Base-by-base conservation (phyloP, 306 rosid species). In the Ceratonia siliqua region DNA sequence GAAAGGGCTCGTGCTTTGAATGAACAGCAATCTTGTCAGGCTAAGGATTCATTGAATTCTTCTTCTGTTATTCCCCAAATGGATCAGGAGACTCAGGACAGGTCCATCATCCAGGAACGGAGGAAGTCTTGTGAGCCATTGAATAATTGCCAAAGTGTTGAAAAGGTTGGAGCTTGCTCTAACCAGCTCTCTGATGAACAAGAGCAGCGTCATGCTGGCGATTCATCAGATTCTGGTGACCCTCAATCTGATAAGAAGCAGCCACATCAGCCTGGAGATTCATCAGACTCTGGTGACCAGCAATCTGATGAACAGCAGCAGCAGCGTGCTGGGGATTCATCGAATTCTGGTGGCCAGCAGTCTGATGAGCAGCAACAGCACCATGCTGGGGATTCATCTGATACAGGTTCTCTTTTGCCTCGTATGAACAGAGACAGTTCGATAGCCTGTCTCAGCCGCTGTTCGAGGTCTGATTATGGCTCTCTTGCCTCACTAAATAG, bases 381-480 rank as follows among this genome's bases (percentile, higher is more conserved):
- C 2, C 67, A 62, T 8, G 67, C 39, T 53, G 90, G 90, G 56
- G 73, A 80, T 41, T 75, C 85, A 30, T 90, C 96, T 0, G 89
- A 89, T 73, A 86, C 96, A 0, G 88, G 75, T n/a, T 79, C 94
- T 5, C 86, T 85, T 43, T 73, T 73, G 52, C 82, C 84, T 2
- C 74, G 83, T 15, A 88, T 94, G 85, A 93, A 88, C 62, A 75
- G 90, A 1, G 98, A 94, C 82, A 94, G 90, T 82, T 91, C 96
- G 11, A 85, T 89, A 1, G 82, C 89, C 6, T 88, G 96, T 66
- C 86, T 94, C 12, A 82, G 92, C 65, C 91, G 88, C 14, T 94
- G 97, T 65, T 94, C 98, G 0, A 81, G 98, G 81, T 94, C 97
- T 0, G 94, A 88, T 63, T 94, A 88, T 21, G 97, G 97, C 70